Evolutionary conservation across 768 basidiomycete species (phyloP).

Genomic region (Fibroporia radiculosa): DNA sequence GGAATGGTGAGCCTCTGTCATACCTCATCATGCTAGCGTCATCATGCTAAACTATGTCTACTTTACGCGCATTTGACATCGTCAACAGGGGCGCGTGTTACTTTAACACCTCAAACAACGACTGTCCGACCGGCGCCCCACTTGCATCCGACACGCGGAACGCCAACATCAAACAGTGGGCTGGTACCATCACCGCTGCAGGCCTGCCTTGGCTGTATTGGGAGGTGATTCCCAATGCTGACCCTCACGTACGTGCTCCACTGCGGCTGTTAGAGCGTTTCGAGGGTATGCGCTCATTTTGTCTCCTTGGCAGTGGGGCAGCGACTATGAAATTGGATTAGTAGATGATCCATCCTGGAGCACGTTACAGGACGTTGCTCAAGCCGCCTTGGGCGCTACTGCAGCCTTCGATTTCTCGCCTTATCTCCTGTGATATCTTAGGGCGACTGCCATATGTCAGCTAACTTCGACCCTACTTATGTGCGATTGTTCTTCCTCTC

Average conservation of each 20-base stretch:
- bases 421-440: constrained; percentile 7
- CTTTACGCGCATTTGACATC: too few relatives aligned
- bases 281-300: not conserved
- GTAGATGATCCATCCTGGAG: constrained; percentile 15
- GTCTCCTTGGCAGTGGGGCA: constrained; percentile 7
- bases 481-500: not conserved
- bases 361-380: constrained; percentile 13
- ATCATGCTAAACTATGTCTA: not conserved
- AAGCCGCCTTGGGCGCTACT: constrained; percentile 10
- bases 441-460: too few relatives aligned
- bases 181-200: constrained; percentile 25
- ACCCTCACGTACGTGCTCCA: constrained; percentile 24
- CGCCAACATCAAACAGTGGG: constrained; percentile 26
- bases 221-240: constrained; percentile 29
- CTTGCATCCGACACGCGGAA: constrained; percentile 23
- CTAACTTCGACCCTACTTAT: too few relatives aligned
- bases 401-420: constrained; percentile 19
- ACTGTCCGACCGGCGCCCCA: constrained; percentile 20
- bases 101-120: constrained; percentile 20
- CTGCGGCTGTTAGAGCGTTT: not conserved
- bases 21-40: not conserved
- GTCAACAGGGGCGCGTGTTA: constrained; percentile 23
- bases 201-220: constrained; percentile 34
- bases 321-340: constrained; percentile 19
- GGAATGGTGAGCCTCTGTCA: constrained; percentile 23